Base-by-base conservation (phyloP, 371 early-diverging fungal species). In the Mucor plumbeus region DNA sequence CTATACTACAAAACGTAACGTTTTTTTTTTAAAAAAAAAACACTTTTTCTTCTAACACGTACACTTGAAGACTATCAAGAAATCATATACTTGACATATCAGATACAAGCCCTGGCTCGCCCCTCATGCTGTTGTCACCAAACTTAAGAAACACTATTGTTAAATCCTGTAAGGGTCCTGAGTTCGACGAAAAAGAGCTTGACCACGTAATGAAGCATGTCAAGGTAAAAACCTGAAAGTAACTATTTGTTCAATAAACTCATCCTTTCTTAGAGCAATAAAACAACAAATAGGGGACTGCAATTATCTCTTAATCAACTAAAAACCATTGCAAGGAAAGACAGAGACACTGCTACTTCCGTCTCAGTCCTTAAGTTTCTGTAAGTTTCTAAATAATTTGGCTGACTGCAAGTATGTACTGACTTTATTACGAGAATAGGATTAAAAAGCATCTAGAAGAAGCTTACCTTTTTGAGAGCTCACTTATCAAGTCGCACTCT, bases 371-470 rank as follows among this genome's bases (percentile, higher is more conserved):
- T 50, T 31, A 65, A 65, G 53, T 65, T 65, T 65, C 21, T 65
- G 65, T 65, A 65, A 65, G 59, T 65, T 59, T 65, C 53, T 65
- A 50, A 59, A 50, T 47, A 59, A 59, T 59, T 58, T 67, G 65
- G 53, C 59, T 65, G 53, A 59, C 59, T 65, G 59, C 65, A 65
- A 26, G 53, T 59, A 65, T 59, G 50, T 65, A 65, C 59, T 59
- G 59, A 65, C 17, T 53, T 65, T 65, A 65, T 65, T 65, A 65
- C 40, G 65, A 65, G 59, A 61, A 59, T 65, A 65, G 65, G 26
- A n/a, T 65, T 5, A 67, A 67, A 61, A 67, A 57, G 62, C 68
- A 62, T 62, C 34, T 62, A 21, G 56, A 67, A 56, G 40, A 62
- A 62, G 68, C 62, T 38, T 26, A 48, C 50, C 61, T 67, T 35